These are phyloP conservation scores for Stevia rebaudiana DNA, from an alignment of 140 eudicot genomes.

Conservation along the genomic window DNA sequence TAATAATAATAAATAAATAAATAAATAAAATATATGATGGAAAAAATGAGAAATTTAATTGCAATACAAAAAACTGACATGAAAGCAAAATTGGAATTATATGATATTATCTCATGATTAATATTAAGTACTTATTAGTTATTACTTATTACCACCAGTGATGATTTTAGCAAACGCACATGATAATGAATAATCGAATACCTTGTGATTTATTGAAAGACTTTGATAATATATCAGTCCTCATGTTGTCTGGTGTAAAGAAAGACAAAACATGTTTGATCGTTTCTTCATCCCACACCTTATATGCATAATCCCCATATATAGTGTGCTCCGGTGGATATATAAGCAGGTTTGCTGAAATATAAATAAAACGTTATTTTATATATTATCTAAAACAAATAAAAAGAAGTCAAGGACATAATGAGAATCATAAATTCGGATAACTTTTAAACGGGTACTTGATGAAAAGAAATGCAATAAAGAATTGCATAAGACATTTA, in stretches of 20 bases:
- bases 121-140: not conserved
- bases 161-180: conserved; percentile 5
- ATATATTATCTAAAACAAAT: not conserved
- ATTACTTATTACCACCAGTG: too few relatives aligned
- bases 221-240: conserved; percentile 66
- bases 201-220: conserved; percentile 53
- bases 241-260: conserved; percentile 89
- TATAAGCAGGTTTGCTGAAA: conserved; percentile 67
- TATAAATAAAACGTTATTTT: not conserved
- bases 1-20: too few relatives aligned
- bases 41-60: not conserved
- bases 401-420: not conserved
- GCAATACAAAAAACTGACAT: not conserved
- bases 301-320: conserved; percentile 79
- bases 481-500: not conserved
- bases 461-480: not conserved
- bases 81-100: not conserved
- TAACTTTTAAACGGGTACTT: not conserved
- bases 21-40: too few relatives aligned
- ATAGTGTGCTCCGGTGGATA: conserved; percentile 85
- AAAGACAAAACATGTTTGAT: conserved; percentile 50
- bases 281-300: conserved; percentile 71
- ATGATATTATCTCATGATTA: not conserved
- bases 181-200: conserved; percentile 7
- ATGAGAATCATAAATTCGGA: conserved; percentile 10